Percentiles rank a stretch among this genome's conserved stretches.
Conservation (phyloP, 2,329 filamentous ascomycete species). For the Arthrobotrys iridis region DNA sequence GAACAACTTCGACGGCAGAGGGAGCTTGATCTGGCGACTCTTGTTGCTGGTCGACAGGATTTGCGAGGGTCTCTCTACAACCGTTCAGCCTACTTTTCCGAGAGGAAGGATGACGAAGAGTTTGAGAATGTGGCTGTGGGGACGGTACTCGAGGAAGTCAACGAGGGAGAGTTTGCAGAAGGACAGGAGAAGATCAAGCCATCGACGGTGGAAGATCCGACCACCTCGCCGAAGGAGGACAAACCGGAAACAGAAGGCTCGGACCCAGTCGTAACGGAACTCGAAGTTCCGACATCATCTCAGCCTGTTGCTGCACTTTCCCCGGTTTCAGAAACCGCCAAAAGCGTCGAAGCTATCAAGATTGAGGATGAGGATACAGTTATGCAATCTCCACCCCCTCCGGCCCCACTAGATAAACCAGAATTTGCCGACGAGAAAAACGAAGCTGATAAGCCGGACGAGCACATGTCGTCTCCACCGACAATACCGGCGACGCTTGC, state of each 20-base stretch:
- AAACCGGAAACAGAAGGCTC: conserved; percentile 26
- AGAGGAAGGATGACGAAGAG: conserved; percentile 76
- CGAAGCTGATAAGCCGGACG: conserved; percentile 37
- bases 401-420: conserved; percentile 28
- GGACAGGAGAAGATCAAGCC: conserved; percentile 55
- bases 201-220: conserved; percentile 53
- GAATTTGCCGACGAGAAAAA: conserved; percentile 28
- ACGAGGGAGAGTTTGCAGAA: conserved; percentile 66
- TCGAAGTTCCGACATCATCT: conserved; percentile 43
- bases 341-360: conserved; percentile 42
- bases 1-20: conserved; percentile 81
- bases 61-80: conserved; percentile 33
- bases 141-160: conserved; percentile 76
- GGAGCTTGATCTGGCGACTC: conserved; percentile 61
- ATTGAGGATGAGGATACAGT: conserved; percentile 53
- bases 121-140: conserved; percentile 85
- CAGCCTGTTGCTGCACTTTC: conserved; percentile 42
- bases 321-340: conserved; percentile 31
- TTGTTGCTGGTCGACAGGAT: conserved; percentile 50
- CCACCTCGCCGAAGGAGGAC: conserved; percentile 28
- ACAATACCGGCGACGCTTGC: conserved; percentile 32
- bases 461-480: conserved; percentile 47
- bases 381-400: conserved; percentile 50
- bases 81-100: conserved; percentile 37
- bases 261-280: conserved; percentile 44